Conservation (phyloP, 2,329 filamentous ascomycete genomes). For the Thyridium curvatum region DNA sequence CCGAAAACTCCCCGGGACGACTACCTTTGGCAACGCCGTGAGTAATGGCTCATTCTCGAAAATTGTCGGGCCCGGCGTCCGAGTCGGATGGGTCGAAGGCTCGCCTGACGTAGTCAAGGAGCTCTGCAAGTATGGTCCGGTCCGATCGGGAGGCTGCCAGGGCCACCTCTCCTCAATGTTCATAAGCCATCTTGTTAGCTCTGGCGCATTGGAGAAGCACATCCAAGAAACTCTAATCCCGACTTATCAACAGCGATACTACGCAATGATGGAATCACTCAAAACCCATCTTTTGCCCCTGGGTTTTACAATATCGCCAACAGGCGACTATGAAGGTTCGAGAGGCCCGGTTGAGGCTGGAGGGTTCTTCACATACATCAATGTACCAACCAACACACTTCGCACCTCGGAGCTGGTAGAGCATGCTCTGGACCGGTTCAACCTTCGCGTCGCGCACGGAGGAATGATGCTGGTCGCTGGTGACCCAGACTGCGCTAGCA, state of each 20-base stretch:
- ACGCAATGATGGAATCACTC: background rate
- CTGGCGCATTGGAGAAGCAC: background rate
- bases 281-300: background rate
- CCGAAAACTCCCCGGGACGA: constrained; percentile 44
- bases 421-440: constrained; percentile 42
- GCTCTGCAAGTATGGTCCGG: background rate
- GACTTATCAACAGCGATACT: background rate
- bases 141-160: background rate
- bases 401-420: constrained; percentile 26
- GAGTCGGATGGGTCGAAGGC: constrained; percentile 1
- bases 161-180: background rate
- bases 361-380: constrained; percentile 61
- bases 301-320: background rate
- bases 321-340: background rate
- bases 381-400: constrained; percentile 32
- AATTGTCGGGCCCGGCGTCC: constrained; percentile 42
- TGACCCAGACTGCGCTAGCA: constrained; percentile 21
- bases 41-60: constrained; percentile 64
- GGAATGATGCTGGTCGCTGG: constrained; percentile 43
- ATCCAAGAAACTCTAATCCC: background rate
- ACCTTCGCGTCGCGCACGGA: constrained; percentile 49
- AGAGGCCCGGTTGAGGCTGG: constrained; percentile 33
- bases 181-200: background rate
- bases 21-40: constrained; percentile 55
- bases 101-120: background rate